Evolutionary conservation across 345 rosid genomes (phyloP).

Genomic region (Crucihimalaya himalaica): DNA sequence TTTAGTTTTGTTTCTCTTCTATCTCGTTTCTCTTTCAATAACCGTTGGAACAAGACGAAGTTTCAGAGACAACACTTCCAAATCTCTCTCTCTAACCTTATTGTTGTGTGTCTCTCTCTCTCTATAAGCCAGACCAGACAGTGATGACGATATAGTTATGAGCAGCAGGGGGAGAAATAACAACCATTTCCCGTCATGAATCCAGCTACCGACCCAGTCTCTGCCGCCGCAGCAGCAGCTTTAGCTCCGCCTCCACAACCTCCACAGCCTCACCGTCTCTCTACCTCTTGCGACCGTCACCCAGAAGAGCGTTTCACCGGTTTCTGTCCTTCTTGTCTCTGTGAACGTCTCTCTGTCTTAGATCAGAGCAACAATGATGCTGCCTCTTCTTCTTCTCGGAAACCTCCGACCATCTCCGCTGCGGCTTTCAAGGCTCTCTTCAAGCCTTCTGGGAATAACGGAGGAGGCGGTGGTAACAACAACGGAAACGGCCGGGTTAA

Average conservation of each 20-base stretch:
- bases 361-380: constrained; percentile 53
- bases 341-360: constrained; percentile 90
- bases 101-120: constrained; percentile 19
- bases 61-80: constrained; percentile 31
- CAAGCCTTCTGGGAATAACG: constrained; percentile 43
- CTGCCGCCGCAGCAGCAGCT: constrained; percentile 35
- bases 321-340: constrained; percentile 97
- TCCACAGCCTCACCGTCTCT: constrained; percentile 85
- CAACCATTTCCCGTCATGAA: constrained; percentile 69
- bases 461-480: constrained; percentile 27
- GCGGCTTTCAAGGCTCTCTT: constrained; percentile 75
- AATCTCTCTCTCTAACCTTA: constrained; percentile 12
- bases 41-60: constrained; percentile 68
- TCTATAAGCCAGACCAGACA: constrained; percentile 25
- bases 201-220: constrained; percentile 66
- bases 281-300: constrained; percentile 91
- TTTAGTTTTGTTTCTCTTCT: constrained; percentile 32
- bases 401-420: constrained; percentile 55
- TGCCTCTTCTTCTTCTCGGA: constrained; percentile 49
- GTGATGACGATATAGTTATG: constrained; percentile 44
- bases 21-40: constrained; percentile 45
- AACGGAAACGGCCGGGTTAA: constrained; percentile 32
- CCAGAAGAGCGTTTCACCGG: constrained; percentile 90
- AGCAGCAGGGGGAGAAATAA: constrained; percentile 49
- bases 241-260: constrained; percentile 44